A percentile compares a stretch with the other conserved stretches of the same genome.
These are phyloP conservation scores for Gillenia trifoliata DNA, from an alignment of 306 rosid species.

Conservation along the genomic window DNA sequence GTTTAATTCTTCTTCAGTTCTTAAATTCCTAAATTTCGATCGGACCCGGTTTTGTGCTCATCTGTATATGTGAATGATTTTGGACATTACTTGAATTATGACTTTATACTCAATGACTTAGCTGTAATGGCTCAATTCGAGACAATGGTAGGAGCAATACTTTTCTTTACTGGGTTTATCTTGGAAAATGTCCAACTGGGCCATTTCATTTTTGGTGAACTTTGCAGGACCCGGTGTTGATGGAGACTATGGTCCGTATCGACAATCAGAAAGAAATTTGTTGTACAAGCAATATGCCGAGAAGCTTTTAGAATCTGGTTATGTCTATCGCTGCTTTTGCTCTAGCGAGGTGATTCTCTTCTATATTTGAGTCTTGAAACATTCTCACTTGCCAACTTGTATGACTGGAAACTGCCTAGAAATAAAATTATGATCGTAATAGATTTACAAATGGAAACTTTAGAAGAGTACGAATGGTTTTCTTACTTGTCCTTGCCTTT, in stretches of 20 bases:
- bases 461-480: neutral
- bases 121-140: neutral
- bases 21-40: neutral
- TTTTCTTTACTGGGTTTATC: neutral
- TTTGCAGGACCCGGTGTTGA: conserved; percentile 81
- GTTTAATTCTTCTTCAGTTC: neutral
- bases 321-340: conserved; percentile 90
- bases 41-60: neutral
- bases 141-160: neutral
- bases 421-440: neutral
- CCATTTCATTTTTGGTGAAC: conserved; percentile 8
- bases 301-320: conserved; percentile 67
- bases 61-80: neutral
- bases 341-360: conserved; percentile 59
- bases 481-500: neutral
- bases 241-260: conserved; percentile 92
- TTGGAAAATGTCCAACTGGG: neutral
- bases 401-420: neutral
- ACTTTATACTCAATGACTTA: neutral
- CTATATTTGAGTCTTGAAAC: neutral
- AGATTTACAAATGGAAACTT: neutral
- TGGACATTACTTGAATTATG: neutral
- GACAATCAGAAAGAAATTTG: conserved; percentile 89
- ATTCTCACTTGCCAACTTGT: neutral
- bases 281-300: conserved; percentile 73